A percentile compares a stretch with the other conserved stretches of the same genome.
Evolutionary conservation across 768 basidiomycete genomes (phyloP).

Genomic region (Heimioporus sp.): DNA sequence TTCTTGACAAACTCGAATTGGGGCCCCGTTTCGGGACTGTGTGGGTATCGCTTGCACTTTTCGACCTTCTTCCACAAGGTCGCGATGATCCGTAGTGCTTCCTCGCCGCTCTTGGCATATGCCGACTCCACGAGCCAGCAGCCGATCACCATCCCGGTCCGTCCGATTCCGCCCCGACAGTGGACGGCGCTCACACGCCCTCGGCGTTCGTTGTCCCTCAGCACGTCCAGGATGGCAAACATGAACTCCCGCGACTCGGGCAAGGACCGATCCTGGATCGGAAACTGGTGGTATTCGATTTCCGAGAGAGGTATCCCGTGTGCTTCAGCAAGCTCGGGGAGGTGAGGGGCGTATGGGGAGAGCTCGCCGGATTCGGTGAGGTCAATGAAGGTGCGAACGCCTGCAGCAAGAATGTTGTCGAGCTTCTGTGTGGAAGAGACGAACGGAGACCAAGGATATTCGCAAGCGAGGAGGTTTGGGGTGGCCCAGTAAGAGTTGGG

Average conservation of each 20-base stretch:
- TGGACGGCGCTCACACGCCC: constrained; percentile 71
- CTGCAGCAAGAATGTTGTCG: constrained; percentile 66
- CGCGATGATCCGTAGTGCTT: constrained; percentile 64
- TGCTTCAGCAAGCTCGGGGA: constrained; percentile 49
- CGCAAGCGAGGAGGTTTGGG: constrained; percentile 68
- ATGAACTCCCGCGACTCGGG: constrained; percentile 61
- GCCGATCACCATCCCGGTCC: constrained; percentile 61
- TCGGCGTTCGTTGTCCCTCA: constrained; percentile 57
- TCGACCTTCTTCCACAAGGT: constrained; percentile 73
- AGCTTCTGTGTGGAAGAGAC: constrained; percentile 60
- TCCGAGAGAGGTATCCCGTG: constrained; percentile 53
- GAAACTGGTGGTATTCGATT: constrained; percentile 77
- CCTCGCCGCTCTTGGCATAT: constrained; percentile 56
- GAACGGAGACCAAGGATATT: constrained; percentile 74
- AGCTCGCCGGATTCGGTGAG: constrained; percentile 82
- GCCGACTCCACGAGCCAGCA: constrained; percentile 77
- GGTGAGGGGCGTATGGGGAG: constrained; percentile 57
- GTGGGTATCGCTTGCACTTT: constrained; percentile 72
- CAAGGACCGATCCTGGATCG: constrained; percentile 69
- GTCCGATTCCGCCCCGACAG: constrained; percentile 76
- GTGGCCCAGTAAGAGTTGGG: constrained; percentile 90
- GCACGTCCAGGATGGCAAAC: constrained; percentile 54
- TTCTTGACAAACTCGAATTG: constrained; percentile 74
- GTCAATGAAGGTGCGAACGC: constrained; percentile 80
- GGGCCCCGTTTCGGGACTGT: constrained; percentile 77